Evolutionary conservation across 176 grass and related monocot genomes (phyloP).

Genomic region (Cymbopogon citratus): DNA sequence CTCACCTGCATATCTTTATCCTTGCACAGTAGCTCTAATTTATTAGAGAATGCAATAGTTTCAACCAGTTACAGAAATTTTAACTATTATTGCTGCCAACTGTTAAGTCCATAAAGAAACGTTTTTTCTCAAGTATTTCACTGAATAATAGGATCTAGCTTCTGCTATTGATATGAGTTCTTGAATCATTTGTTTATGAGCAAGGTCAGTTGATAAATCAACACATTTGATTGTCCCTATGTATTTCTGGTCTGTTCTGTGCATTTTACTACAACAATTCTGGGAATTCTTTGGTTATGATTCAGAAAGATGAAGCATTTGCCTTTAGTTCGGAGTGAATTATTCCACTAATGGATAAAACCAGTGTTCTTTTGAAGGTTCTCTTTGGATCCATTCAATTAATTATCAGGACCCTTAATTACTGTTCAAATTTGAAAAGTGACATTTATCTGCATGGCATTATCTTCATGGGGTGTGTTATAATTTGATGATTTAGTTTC

Average conservation of each 20-base stretch:
- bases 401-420: background rate
- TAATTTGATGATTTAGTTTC: background rate
- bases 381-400: background rate
- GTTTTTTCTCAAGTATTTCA: slow-evolving; percentile 15
- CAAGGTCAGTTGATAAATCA: slow-evolving; percentile 7
- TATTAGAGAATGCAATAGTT: background rate
- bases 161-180: background rate
- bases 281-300: background rate
- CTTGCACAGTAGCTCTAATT: background rate
- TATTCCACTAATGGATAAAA: background rate
- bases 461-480: background rate
- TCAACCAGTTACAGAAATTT: background rate
- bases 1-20: background rate
- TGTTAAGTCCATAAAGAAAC: background rate
- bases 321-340: background rate
- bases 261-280: background rate
- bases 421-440: background rate
- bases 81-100: background rate
- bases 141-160: slow-evolving; percentile 11
- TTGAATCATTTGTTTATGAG: background rate
- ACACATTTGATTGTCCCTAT: background rate
- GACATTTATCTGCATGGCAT: background rate
- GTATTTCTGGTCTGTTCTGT: background rate
- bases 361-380: background rate
- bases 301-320: background rate